phyloP scores from a whole-genome alignment of 1,284 basidiomycete genomes.

The Caloboletus firmus region DNA sequence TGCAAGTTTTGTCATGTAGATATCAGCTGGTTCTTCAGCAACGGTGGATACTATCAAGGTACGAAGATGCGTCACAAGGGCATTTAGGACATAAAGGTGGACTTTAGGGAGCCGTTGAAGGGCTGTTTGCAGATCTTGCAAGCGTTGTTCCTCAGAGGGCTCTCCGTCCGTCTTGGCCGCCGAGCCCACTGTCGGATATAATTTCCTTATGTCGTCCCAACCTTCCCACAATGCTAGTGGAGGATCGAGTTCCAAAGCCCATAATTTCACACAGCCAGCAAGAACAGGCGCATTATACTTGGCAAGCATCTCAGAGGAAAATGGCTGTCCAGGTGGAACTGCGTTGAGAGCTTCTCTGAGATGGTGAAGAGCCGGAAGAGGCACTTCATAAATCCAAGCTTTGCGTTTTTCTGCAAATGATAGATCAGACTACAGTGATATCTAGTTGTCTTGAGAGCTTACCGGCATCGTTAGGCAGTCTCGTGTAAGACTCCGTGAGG shows the following conservation, averaged over 20 bases:
- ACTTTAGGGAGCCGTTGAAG: constrained; percentile 76
- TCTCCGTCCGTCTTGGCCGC: constrained; percentile 52
- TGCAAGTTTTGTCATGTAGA: constrained; percentile 84
- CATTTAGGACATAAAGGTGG: constrained; percentile 82
- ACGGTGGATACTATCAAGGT: constrained; percentile 73
- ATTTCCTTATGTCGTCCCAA: constrained; percentile 84
- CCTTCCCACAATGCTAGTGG: constrained; percentile 82
- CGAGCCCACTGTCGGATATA: constrained; percentile 78
- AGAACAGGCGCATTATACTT: constrained; percentile 86
- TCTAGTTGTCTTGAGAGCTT: constrained; percentile 25
- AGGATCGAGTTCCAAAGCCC: constrained; percentile 83
- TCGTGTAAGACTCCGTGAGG: constrained; percentile 65
- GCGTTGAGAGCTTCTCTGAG: constrained; percentile 82
- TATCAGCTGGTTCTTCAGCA: constrained; percentile 67
- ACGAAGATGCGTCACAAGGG: constrained; percentile 75
- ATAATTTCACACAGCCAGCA: constrained; percentile 82
- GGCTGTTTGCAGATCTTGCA: constrained; percentile 68
- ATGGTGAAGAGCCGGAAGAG: constrained; percentile 77
- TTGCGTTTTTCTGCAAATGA: constrained; percentile 71
- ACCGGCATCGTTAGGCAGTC: constrained; percentile 65
- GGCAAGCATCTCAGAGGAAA: constrained; percentile 63
- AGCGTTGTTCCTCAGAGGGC: constrained; percentile 52
- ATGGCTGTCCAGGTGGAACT: constrained; percentile 61
- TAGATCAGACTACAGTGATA: constrained; percentile 4
- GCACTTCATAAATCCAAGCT: constrained; percentile 92